These are phyloP conservation scores for Cyphellophora attinorum DNA, from an alignment of 2,329 filamentous ascomycete species.

Conservation along the genomic window DNA sequence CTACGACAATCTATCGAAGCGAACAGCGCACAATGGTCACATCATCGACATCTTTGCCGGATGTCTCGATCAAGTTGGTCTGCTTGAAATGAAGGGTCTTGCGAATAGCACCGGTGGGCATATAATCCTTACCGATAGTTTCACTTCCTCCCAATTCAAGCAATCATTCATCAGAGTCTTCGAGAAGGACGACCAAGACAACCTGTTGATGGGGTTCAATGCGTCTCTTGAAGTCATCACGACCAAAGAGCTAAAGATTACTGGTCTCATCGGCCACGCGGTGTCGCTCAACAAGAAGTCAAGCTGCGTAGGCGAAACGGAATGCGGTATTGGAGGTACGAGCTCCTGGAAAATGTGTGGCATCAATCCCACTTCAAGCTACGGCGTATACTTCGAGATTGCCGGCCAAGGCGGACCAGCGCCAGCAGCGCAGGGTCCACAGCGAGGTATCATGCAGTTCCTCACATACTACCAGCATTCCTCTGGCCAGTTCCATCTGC, in stretches of 20 bases:
- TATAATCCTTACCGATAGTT: conserved; percentile 97
- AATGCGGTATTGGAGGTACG: conserved; percentile 96
- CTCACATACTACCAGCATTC: conserved; percentile 98
- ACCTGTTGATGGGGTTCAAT: conserved; percentile 96
- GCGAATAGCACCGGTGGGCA: conserved; percentile 94
- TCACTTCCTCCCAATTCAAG: conserved; percentile 98
- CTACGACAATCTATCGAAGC: conserved; percentile 88
- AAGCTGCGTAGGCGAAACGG: conserved; percentile 89
- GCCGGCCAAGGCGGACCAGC: conserved; percentile 82
- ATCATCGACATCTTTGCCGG: conserved; percentile 97
- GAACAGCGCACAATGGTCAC: conserved; percentile 91
- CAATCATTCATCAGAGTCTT: conserved; percentile 96
- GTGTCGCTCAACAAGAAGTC: conserved; percentile 98
- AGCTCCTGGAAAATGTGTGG: conserved; percentile 99
- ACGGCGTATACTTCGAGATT: conserved; percentile 96
- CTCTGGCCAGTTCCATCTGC: conserved; percentile 88
- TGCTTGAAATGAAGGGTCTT: conserved; percentile 96
- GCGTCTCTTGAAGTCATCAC: conserved; percentile 91
- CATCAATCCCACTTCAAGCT: conserved; percentile 87
- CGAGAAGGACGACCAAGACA: conserved; percentile 91
- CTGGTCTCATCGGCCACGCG: conserved; percentile 90
- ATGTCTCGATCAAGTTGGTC: conserved; percentile 91
- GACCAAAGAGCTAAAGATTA: conserved; percentile 97
- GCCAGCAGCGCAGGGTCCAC: conserved; percentile 73
- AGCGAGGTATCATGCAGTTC: conserved; percentile 96